A percentile compares a stretch with the other conserved stretches of the same genome.
Conservation (phyloP, 2,329 filamentous ascomycete species). For the Botrytis fabae region DNA sequence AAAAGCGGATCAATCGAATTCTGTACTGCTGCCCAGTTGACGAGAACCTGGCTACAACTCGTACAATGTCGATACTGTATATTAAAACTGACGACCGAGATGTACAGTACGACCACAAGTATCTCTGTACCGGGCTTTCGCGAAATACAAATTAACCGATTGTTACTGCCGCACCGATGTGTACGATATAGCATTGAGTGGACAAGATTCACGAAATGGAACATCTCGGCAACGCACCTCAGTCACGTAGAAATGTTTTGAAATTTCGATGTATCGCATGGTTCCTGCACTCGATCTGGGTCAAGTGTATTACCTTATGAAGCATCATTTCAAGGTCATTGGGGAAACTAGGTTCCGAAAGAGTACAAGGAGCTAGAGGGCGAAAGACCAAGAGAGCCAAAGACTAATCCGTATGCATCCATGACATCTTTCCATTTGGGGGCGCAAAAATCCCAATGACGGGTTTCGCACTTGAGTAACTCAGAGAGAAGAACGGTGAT, state of each 20-base stretch:
- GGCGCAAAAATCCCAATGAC: constrained; percentile 22
- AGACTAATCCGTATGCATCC: neutral
- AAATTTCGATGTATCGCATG: constrained; percentile 22
- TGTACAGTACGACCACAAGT: neutral
- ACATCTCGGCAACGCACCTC: constrained; percentile 15
- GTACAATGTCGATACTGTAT: constrained; percentile 2
- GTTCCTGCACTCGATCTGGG: constrained; percentile 24
- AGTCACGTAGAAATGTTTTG: neutral
- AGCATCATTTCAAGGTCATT: constrained; percentile 12
- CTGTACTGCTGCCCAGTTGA: constrained; percentile 25
- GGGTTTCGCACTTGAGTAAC: constrained; percentile 14
- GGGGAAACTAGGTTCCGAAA: constrained; percentile 9
- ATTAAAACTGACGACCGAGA: neutral
- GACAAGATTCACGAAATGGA: constrained; percentile 24
- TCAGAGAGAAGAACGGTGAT: neutral
- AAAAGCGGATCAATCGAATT: constrained; percentile 22
- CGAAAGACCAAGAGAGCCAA: neutral
- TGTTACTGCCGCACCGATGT: constrained; percentile 22
- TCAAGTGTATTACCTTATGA: constrained; percentile 9
- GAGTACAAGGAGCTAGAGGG: neutral
- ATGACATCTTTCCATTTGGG: constrained; percentile 7
- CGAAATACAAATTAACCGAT: constrained; percentile 22
- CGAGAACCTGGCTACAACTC: constrained; percentile 23
- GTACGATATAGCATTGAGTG: constrained; percentile 19
- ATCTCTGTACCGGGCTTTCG: constrained; percentile 19